Percentiles rank a stretch among this genome's conserved stretches.
Evolutionary conservation across 805 yeast species (phyloP).

Genomic region (Spathaspora passalidarum): DNA sequence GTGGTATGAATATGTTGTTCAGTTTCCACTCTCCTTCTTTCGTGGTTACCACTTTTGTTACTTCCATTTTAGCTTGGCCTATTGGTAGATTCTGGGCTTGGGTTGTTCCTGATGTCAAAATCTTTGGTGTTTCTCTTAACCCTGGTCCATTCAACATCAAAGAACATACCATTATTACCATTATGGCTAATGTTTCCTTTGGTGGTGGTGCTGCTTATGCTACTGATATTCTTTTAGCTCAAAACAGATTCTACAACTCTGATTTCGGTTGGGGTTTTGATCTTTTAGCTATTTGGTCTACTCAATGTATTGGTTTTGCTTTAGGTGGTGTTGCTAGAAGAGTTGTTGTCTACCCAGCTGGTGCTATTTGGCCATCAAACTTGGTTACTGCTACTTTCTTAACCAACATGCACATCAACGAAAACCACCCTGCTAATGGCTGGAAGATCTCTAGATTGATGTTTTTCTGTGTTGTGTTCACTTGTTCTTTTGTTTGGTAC

Average conservation of each 20-base stretch:
- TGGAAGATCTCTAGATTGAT: constrained; percentile 56
- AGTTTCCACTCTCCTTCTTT: constrained; percentile 55
- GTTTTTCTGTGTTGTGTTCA: constrained; percentile 44
- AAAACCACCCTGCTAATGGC: constrained; percentile 54
- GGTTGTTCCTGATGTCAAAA: constrained; percentile 31
- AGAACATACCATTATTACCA: constrained; percentile 56
- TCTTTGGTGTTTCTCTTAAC: constrained; percentile 40
- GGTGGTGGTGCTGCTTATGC: constrained; percentile 50
- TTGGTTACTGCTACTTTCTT: constrained; percentile 57
- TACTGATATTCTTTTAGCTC: constrained; percentile 54
- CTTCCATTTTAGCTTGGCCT: constrained; percentile 61
- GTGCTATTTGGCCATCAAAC: constrained; percentile 71
- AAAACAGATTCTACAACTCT: constrained; percentile 45
- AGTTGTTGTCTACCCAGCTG: constrained; percentile 58
- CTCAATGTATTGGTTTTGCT: constrained; percentile 67
- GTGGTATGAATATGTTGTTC: constrained; percentile 59
- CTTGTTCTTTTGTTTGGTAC: constrained; percentile 45
- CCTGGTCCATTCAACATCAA: constrained; percentile 63
- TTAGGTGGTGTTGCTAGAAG: constrained; percentile 61
- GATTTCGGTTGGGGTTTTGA: constrained; percentile 54
- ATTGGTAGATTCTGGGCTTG: constrained; percentile 51
- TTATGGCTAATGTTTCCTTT: constrained; percentile 48
- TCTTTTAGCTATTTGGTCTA: constrained; percentile 46
- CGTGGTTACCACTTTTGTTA: constrained; percentile 47
- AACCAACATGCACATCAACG: constrained; percentile 49